Base-by-base conservation (phyloP, 1,139 yeast species). In the Hyphopichia khmerensis region DNA sequence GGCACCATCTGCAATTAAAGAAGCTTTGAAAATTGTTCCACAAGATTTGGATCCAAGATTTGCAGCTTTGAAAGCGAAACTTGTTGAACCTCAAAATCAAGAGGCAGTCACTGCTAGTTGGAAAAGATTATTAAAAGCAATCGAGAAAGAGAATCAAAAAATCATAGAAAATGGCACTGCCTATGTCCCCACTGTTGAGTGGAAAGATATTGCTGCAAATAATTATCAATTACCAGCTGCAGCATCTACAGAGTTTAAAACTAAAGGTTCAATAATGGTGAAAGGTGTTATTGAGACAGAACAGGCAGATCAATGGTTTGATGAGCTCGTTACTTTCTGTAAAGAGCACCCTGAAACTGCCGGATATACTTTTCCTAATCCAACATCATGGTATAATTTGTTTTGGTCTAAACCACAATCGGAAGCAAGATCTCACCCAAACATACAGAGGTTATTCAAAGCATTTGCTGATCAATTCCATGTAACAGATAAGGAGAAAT, bases 381-480 rank as follows among this genome's bases (percentile, higher is more conserved):
- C 64, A 53, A 65, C 49, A 47, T 59, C 55, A 6, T 56, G 58
- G 70, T 58, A 61, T 51, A 60, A 64, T 38, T 57, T 72, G 15
- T 71, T 68, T 48, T 75, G 79, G 79, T 59, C 75, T 5, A 60
- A 65, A 45, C 56, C 72, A 2, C 77, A 75, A 50, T 56, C 66
- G 2, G 55, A 57, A 43, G 77, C 77, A 3, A 56, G 80, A 39
- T 58, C 70, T 4, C 73, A 72, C 48, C 75, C 74, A 7, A 62
- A 64, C 27, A 51, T 71, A 32, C 49, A 62, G 34, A 53, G 53
- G 26, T 47, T 65, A 8, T 61, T 69, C 51, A 51, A 55, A 6
- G 53, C 62, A 11, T 53, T 72, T 57, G 57, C 62, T 42, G 53
- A 60, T 16, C 55, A 67, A 42, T 74, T 73, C 61, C 56, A 64